Conservation (phyloP, 208 protist species). For the Acanthamoeba polyphaga region DNA sequence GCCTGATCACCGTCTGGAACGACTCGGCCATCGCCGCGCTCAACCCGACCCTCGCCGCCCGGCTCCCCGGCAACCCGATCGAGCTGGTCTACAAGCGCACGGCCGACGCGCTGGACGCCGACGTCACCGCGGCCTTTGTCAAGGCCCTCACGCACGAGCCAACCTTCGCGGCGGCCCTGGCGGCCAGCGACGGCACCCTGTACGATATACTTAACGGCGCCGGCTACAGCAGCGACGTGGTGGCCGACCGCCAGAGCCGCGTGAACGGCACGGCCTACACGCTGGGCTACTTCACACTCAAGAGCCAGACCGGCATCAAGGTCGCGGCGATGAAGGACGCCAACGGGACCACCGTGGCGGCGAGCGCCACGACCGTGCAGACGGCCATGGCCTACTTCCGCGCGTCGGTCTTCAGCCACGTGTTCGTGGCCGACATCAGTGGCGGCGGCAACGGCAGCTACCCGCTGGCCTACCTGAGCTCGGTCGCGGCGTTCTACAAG, state of each 20-base stretch:
- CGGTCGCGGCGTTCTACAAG: neutral
- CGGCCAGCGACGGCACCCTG: neutral
- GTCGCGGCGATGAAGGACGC: neutral
- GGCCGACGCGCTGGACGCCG: neutral
- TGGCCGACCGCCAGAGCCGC: neutral
- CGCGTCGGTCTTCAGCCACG: neutral
- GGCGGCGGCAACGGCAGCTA: constrained; percentile 21
- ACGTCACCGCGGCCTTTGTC: constrained; percentile 18
- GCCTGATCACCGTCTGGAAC: constrained; percentile 3
- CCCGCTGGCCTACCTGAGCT: constrained; percentile 11
- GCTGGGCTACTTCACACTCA: neutral
- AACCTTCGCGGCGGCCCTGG: neutral
- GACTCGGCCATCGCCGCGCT: neutral
- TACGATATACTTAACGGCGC: neutral
- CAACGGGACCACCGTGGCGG: neutral
- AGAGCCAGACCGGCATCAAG: neutral
- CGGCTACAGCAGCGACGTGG: constrained; percentile 19
- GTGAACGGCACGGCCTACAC: neutral
- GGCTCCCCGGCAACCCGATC: neutral
- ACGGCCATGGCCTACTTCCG: constrained; percentile 25
- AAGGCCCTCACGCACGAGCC: neutral
- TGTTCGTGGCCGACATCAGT: constrained; percentile 8
- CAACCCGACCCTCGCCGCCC: neutral
- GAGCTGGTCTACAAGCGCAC: constrained; percentile 9
- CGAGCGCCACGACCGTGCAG: neutral